phyloP scores from a whole-genome alignment of 331 rosid species.

The Ulmus americana region DNA sequence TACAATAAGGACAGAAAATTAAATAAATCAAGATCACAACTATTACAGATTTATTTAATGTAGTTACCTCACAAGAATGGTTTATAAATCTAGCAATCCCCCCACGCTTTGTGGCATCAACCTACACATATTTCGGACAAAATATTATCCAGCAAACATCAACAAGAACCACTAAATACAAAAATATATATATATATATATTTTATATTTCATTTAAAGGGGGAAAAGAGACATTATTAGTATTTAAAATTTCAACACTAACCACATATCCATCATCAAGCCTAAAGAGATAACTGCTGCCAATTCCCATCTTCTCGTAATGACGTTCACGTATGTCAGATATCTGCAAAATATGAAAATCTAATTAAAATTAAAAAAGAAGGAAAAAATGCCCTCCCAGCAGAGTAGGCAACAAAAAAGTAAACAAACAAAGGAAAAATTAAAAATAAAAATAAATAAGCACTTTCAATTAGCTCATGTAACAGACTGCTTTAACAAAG shows the following conservation, averaged over 20 bases:
- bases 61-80: conserved; percentile 92
- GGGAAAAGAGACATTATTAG: conserved; percentile 7
- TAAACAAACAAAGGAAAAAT: neutral
- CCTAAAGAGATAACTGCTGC: conserved; percentile 96
- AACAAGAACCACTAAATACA: neutral
- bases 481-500: neutral
- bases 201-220: neutral
- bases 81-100: conserved; percentile 92
- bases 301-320: conserved; percentile 93
- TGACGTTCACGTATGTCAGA: conserved; percentile 91
- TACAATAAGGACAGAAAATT: conserved; percentile 13
- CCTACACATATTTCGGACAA: conserved; percentile 44
- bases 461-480: neutral
- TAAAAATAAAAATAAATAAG: neutral
- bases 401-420: neutral
- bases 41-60: conserved; percentile 14
- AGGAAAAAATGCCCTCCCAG: neutral
- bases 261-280: conserved; percentile 99
- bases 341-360: conserved; percentile 44
- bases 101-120: conserved; percentile 96
- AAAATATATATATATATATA: neutral
- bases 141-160: conserved; percentile 1
- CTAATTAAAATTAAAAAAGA: neutral
- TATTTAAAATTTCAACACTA: conserved; percentile 29
- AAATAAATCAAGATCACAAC: neutral